Evolutionary conservation across 495 filamentous ascomycete species (phyloP).

Genomic region (Neurospora discreta): DNA sequence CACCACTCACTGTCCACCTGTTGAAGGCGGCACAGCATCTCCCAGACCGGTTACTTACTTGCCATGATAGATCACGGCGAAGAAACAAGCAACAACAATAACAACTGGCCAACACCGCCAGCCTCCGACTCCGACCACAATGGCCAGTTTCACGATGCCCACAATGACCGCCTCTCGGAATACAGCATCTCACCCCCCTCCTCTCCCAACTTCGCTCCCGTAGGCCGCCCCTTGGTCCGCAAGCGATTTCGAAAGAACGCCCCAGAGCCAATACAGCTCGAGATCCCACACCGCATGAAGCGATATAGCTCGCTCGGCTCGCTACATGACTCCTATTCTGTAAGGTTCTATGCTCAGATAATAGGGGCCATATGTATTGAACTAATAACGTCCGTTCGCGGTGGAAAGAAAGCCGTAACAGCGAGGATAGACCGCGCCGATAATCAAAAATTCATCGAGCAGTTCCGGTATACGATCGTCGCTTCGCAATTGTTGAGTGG

Average conservation of each 20-base stretch:
- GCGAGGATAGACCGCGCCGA: conserved; percentile 70
- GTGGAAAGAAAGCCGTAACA: conserved; percentile 44
- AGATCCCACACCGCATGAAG: conserved; percentile 28
- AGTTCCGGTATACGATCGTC: conserved; percentile 90
- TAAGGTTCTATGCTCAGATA: background rate
- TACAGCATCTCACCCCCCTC: conserved; percentile 31
- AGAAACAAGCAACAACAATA: conserved; percentile 24
- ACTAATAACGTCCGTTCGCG: conserved; percentile 4
- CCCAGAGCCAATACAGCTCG: conserved; percentile 49
- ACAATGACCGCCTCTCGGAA: conserved; percentile 13
- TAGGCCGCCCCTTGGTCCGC: conserved; percentile 55
- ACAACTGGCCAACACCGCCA: conserved; percentile 28
- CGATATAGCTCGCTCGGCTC: conserved; percentile 25
- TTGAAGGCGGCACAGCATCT: conserved; percentile 1
- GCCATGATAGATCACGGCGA: conserved; percentile 27
- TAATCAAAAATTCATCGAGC: conserved; percentile 81
- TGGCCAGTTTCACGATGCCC: background rate
- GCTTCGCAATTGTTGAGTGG: conserved; percentile 84
- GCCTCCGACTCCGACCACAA: conserved; percentile 28
- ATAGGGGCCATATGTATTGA: background rate
- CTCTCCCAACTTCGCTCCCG: conserved; percentile 59
- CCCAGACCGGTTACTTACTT: conserved; percentile 2
- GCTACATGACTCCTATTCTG: conserved; percentile 27
- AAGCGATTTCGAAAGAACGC: conserved; percentile 55
- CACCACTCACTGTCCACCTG: background rate